Percentiles rank a stretch among this genome's conserved stretches.
phyloP scores from a whole-genome alignment of 306 rosid species.

The Pyrus communis region DNA sequence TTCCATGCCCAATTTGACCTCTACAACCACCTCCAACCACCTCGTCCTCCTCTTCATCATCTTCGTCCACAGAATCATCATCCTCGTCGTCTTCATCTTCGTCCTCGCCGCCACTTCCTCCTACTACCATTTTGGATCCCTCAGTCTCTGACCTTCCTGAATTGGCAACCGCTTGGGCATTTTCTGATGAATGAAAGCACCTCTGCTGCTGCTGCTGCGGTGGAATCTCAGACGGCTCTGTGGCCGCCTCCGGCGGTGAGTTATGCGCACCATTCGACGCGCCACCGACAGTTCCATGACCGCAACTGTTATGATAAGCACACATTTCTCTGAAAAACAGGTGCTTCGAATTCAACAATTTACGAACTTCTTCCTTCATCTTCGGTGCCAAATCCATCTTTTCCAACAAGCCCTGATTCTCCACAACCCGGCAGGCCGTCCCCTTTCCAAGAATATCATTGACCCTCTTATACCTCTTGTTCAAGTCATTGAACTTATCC shows the following conservation, averaged over 20 bases:
- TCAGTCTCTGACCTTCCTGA: conserved; percentile 31
- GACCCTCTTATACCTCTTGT: conserved; percentile 91
- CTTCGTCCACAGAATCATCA: conserved; percentile 37
- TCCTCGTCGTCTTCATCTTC: conserved; percentile 44
- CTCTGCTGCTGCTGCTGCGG: conserved; percentile 23
- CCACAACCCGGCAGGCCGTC: conserved; percentile 81
- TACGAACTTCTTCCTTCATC: conserved; percentile 68
- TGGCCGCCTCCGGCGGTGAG: conserved; percentile 38
- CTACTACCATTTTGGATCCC: conserved; percentile 33
- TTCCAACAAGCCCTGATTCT: conserved; percentile 68
- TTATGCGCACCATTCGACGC: conserved; percentile 19
- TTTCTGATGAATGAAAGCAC: conserved; percentile 55
- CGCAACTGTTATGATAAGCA: conserved; percentile 84
- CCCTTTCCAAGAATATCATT: conserved; percentile 94
- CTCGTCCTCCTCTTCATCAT: conserved; percentile 54
- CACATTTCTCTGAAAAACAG: conserved; percentile 95
- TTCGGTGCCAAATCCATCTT: conserved; percentile 70
- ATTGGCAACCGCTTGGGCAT: conserved; percentile 16
- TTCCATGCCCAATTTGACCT: conserved; percentile 32
- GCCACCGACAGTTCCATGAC: conserved; percentile 35
- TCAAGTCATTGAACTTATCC: conserved; percentile 87
- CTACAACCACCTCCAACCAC: conserved; percentile 37
- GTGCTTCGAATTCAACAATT: conserved; percentile 82
- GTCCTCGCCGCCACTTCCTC: conserved; percentile 31
- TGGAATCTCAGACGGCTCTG: conserved; percentile 28